A percentile compares a stretch with the other conserved stretches of the same genome.
phyloP scores from a whole-genome alignment of 192 early-diverging fungal species.

The Podochytrium sp. region DNA sequence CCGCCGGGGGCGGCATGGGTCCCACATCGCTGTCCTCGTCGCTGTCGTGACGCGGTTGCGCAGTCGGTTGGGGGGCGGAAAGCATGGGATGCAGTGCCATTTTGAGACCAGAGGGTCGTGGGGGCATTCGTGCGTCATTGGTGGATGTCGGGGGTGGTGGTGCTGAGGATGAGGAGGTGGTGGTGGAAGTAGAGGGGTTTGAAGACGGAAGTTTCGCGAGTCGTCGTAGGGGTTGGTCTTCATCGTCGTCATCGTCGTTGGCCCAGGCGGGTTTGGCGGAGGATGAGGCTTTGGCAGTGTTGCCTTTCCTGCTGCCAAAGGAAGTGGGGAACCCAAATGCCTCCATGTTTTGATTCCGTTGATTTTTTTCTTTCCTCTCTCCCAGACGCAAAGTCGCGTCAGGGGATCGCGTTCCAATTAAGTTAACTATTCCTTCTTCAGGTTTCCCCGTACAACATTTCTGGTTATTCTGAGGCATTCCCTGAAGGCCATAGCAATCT shows the following conservation, averaged over 20 bases:
- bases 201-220: neutral
- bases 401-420: no score
- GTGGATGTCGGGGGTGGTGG: neutral
- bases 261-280: neutral
- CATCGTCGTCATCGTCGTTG: conserved; percentile 10
- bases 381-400: no score
- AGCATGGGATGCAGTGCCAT: neutral
- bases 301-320: neutral
- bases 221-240: neutral
- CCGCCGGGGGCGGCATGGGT: conserved; percentile 35
- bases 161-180: neutral
- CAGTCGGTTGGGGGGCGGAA: neutral
- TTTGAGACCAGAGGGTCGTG: neutral
- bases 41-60: conserved; percentile 11
- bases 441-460: no score
- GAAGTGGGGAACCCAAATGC: neutral
- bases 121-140: no score
- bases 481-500: no score
- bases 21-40: conserved; percentile 30
- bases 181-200: neutral
- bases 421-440: no score
- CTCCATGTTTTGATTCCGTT: no score
- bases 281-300: neutral
- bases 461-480: no score
- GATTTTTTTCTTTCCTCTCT: no score